These are phyloP conservation scores for Cutaneotrichosporon sp. DNA, from an alignment of 1,284 basidiomycete species.

Conservation along the genomic window DNA sequence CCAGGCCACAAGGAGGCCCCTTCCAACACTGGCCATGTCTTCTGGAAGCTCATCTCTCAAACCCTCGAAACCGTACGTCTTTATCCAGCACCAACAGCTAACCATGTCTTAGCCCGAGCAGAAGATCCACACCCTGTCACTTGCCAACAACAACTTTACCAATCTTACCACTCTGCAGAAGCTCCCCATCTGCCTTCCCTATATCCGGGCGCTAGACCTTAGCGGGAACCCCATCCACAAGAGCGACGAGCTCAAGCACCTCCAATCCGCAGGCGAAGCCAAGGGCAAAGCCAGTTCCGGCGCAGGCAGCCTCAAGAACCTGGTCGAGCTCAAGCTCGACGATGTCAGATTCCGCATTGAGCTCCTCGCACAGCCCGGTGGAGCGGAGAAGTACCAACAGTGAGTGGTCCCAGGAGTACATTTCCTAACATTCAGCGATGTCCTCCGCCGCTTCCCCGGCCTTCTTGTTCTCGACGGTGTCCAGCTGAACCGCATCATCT, in stretches of 20 bases:
- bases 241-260: constrained; percentile 36
- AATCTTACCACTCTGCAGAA: constrained; percentile 37
- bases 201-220: constrained; percentile 50
- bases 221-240: constrained; percentile 44
- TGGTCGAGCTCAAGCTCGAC: constrained; percentile 48
- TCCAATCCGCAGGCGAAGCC: constrained; percentile 40
- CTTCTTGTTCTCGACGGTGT: constrained; percentile 50
- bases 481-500: constrained; percentile 57
- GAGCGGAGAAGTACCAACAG: constrained; percentile 45
- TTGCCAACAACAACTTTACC: constrained; percentile 44
- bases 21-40: constrained; percentile 38
- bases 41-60: constrained; percentile 45
- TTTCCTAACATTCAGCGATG: constrained; percentile 35
- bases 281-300: constrained; percentile 44
- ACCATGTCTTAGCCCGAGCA: constrained; percentile 15
- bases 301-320: constrained; percentile 40
- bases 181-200: constrained; percentile 41
- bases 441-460: constrained; percentile 51
- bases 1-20: constrained; percentile 47
- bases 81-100: background rate
- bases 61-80: constrained; percentile 39
- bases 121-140: constrained; percentile 47
- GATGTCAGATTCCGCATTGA: constrained; percentile 41
- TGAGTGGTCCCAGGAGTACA: constrained; percentile 19
- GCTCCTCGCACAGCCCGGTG: constrained; percentile 32